These are phyloP conservation scores for Tolypocladium paradoxum DNA, from an alignment of 2,329 filamentous ascomycete genomes.

Conservation along the genomic window DNA sequence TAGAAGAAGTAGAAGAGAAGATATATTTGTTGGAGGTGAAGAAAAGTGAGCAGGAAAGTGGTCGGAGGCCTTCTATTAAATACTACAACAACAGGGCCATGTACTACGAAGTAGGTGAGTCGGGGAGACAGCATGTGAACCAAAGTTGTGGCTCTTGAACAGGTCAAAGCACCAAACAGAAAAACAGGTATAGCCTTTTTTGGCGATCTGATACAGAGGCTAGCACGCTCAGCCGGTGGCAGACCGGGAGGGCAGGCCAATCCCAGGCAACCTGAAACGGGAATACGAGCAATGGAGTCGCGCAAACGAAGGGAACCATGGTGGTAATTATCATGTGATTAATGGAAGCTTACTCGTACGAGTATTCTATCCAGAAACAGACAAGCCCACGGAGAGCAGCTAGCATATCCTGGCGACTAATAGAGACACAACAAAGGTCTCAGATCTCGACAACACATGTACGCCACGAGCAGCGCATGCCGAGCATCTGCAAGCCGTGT, in stretches of 20 bases:
- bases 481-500: constrained; percentile 33
- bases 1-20: neutral
- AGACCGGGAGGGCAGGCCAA: no score
- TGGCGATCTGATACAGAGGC: neutral
- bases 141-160: neutral
- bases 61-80: neutral
- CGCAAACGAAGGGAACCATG: neutral
- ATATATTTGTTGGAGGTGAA: neutral
- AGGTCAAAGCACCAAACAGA: neutral
- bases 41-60: neutral
- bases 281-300: no score
- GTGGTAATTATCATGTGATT: neutral
- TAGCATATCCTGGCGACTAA: no score
- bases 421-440: neutral
- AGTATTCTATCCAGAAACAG: no score
- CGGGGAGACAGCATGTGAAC: neutral
- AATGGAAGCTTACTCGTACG: neutral
- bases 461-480: constrained; percentile 9
- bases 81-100: neutral
- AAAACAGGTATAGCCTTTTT: neutral
- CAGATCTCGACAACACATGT: neutral
- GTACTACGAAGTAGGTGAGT: no score
- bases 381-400: no score
- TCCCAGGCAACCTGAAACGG: neutral
- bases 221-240: no score